Base-by-base conservation (phyloP, 768 basidiomycete genomes). In the Tylopilus cervinicoccineus region DNA sequence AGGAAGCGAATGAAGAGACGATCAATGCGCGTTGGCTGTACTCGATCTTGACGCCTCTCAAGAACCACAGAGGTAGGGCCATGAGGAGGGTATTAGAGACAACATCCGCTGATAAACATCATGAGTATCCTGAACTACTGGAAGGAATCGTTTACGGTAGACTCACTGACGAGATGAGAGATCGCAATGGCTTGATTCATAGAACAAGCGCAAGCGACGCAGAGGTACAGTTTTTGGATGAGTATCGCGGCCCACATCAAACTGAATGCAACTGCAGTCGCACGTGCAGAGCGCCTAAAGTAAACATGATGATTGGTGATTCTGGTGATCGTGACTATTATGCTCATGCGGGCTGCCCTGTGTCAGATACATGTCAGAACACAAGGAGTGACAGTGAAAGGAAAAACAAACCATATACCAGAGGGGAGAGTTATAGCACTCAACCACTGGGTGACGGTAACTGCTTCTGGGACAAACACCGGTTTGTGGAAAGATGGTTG, bases 1-100 rank as follows among this genome's bases (percentile, higher is more conserved):
- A 57, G 16, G 52, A 50, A 5, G 47, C 34, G 27, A 52, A 60
- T 8, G 47, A 44, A 14, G 52, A 51, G 23, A 46, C 11, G 29
- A 57, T 20, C 29, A 46, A 28, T 38, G 48, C 29, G 13, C 40
- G 48, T 19, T 33, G 42, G 11, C 8, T 10, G 20, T 34, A 22
- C 5, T 33, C 28, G 13, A 61, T 38, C 34, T 45, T 50, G 19
- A 38, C 29, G 9, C 47, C 40, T 31, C 37, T 39, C 42, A 47
- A 44, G 19, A 43, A 28, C 4, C 20, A 33, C 22, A 55, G 24
- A 4, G 51, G 50, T 1, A 59, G 22, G 1, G 22, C 22, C 14
- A 59, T 16, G 29, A 58, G 37, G 26, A 45, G 23, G 11, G 14
- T 5, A 31, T 58, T 47, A 26, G 50, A 56, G 17, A 55, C 17